Evolutionary conservation across 495 filamentous ascomycete species (phyloP), one percentile per base, ranked within the genome.

Genomic region (Cercophora newfieldiana): DNA sequence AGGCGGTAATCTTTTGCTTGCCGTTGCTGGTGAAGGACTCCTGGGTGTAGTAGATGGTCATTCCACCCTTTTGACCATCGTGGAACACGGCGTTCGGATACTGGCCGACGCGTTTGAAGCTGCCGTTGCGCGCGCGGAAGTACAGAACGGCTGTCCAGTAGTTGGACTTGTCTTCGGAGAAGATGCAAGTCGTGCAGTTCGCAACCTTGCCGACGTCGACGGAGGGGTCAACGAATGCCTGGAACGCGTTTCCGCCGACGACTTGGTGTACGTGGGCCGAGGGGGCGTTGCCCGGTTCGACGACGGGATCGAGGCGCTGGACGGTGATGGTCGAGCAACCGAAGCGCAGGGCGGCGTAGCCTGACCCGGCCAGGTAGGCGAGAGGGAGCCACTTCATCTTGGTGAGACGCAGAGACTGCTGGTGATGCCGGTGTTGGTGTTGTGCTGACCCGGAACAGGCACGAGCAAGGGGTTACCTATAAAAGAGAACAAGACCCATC

Each of bases 181-280:
- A 69, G 18, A 53, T 33, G 53, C 67, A 69, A 6, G 64, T 69
- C 63, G 67, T 69, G 59, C 67, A 69, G 59, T 59, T 78, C 7
- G 70, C 77, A 56, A 72, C 66, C 65, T 75, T 72, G 3, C 75
- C 75, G 24, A 81, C 72, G 30, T 82, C 80, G 30, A 76, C 75
- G 3, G 65, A 61, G 21, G 66, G 66, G 55, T 64, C 55, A 75
- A 81, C 80, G 30, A 75, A 73, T 7, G 78, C 77, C 59, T 80
- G 78, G 72, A 82, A 82, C 25, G 75, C 77, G 72, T 82, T 80
- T 49, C 80, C 80, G 31, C 80, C 80, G 0, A 81, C 78, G 18
- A 82, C 77, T 55, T 81, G 79, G 61, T 82, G 80, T 50, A 82
- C 73, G 59, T 82, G 80, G 7, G 80, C 67, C 3, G 79, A 78